A percentile compares a stretch with the other conserved stretches of the same genome.
Conservation (phyloP, 116 monocot genomes). For the Phalaenopsis hybrid region DNA sequence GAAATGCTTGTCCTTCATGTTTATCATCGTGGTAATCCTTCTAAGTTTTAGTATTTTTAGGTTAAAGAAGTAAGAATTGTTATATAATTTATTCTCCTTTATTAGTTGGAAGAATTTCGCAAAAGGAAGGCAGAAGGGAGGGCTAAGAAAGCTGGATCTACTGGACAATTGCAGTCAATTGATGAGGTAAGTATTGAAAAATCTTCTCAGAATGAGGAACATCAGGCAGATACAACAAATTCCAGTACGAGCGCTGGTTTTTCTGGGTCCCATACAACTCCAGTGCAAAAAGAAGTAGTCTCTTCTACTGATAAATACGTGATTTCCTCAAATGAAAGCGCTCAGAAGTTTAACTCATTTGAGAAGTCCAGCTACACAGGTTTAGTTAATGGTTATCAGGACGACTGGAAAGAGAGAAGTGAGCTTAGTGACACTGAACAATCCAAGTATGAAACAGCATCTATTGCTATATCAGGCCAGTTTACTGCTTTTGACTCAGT, state of each 20-base stretch:
- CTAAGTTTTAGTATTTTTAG: background rate
- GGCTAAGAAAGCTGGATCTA: slow-evolving; percentile 46
- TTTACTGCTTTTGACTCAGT: slow-evolving; percentile 11
- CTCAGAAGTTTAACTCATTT: slow-evolving; percentile 17
- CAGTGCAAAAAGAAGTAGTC: slow-evolving; percentile 9
- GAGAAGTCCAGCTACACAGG: slow-evolving; percentile 24
- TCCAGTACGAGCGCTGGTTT: slow-evolving; percentile 1
- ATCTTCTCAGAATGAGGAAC: slow-evolving; percentile 19
- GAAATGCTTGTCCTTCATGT: background rate
- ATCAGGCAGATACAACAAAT: slow-evolving; percentile 19
- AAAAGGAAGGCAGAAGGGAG: slow-evolving; percentile 65
- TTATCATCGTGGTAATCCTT: background rate
- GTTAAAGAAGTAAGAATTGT: background rate
- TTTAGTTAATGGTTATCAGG: no score
- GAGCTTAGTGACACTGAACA: slow-evolving; percentile 17
- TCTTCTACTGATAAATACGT: slow-evolving; percentile 14
- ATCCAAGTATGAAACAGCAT: slow-evolving; percentile 8
- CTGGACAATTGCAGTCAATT: slow-evolving; percentile 31
- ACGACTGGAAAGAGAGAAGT: slow-evolving; percentile 25
- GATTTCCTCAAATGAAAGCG: slow-evolving; percentile 18
- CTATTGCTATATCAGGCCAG: background rate
- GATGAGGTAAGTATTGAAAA: slow-evolving; percentile 33
- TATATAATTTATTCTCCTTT: slow-evolving; percentile 13
- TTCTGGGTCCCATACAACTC: slow-evolving; percentile 5
- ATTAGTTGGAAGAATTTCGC: slow-evolving; percentile 86